Evolutionary conservation across 805 yeast species (phyloP).

Genomic region (Saccharomycopsis sp.): DNA sequence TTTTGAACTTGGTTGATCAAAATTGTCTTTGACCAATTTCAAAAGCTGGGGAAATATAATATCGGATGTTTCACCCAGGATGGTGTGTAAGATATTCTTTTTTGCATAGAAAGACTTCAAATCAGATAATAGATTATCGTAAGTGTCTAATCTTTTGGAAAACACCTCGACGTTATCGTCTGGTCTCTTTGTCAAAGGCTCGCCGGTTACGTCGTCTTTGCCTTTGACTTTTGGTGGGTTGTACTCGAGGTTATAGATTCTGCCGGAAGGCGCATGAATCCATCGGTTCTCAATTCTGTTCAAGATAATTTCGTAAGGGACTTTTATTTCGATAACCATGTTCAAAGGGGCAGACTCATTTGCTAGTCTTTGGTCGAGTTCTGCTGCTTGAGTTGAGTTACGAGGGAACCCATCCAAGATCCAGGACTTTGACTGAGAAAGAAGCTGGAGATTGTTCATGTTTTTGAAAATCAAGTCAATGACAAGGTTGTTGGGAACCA

Average conservation of each 20-base stretch:
- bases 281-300: constrained; percentile 78
- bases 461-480: constrained; percentile 47
- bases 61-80: constrained; percentile 77
- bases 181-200: constrained; percentile 64
- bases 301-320: constrained; percentile 75
- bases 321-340: constrained; percentile 77
- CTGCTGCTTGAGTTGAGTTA: constrained; percentile 61
- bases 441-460: constrained; percentile 35
- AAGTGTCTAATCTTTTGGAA: constrained; percentile 53
- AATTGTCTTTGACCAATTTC: constrained; percentile 30
- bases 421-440: constrained; percentile 45
- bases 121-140: constrained; percentile 51
- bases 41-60: constrained; percentile 67
- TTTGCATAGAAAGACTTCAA: constrained; percentile 50
- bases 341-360: constrained; percentile 40
- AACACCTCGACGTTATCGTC: constrained; percentile 79
- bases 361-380: constrained; percentile 39
- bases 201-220: constrained; percentile 84
- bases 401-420: constrained; percentile 90
- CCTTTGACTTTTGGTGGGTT: constrained; percentile 84
- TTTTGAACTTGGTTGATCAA: too few relatives aligned
- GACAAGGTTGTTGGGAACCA: constrained; percentile 70
- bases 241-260: constrained; percentile 78
- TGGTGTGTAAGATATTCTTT: constrained; percentile 41
- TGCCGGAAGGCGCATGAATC: constrained; percentile 77